Base-by-base conservation (phyloP, 2,329 filamentous ascomycete genomes). In the Blumeria hordei region DNA sequence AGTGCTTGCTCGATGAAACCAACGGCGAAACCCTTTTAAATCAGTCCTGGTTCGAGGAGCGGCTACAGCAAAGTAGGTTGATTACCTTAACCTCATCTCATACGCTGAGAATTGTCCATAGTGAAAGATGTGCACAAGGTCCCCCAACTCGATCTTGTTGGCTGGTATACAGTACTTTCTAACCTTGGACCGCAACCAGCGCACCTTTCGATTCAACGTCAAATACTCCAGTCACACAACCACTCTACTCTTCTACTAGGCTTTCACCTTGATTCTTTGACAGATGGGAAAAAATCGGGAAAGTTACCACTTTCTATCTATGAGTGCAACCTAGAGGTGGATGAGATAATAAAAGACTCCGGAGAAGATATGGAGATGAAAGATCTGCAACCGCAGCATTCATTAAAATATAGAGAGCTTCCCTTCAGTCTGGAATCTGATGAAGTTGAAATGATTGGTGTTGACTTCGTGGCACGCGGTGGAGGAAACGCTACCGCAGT, bases 361-460 rank as follows among this genome's bases (percentile, higher is more conserved):
- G 74, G 72, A 41, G 79, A 83, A 62, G 79, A 83, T 55, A 82
- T 79, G 69, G 78, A 81, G 62, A 83, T 90, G 70, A 81, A 85
- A 59, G 83, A 86, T 59, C 72, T 71, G 66, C 74, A 65, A 68
- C 55, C 62, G 35, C 67, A 71, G 2, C 65, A 80, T 28, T 77
- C 74, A 53, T 74, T 92, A 57, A 83, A 78, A 63, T 96, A 96
- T 68, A 78, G 82, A 57, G 83, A 93, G 64, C 69, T 96, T 9
- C 78, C 83, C 1, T 96, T 92, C 67, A 83, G 83, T 0, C 81
- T 96, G 1, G 92, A 96, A 69, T 94, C 88, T 0, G 87, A 86
- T 9, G 88, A 96, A 67, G 88, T 88, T 1, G 92, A 98, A 68
- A 95, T 95, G 88, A 96, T 98, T 60, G 85, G 85, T 61, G 85